These are phyloP conservation scores for Komagataea norvegica DNA, from an alignment of 1,139 yeast genomes.

Conservation along the genomic window DNA sequence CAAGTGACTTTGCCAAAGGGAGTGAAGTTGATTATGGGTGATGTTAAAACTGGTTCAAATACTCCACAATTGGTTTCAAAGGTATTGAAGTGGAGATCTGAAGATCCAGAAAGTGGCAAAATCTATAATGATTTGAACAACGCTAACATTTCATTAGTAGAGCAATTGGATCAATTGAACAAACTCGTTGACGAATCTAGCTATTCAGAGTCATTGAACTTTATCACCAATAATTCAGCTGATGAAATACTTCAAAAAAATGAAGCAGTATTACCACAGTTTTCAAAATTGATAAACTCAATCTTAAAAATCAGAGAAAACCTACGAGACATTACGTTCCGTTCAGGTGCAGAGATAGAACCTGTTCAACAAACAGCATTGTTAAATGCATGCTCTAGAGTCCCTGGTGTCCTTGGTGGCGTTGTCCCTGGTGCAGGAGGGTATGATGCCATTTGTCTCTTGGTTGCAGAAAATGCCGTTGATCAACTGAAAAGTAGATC, in stretches of 20 bases:
- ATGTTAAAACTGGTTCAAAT: slow-evolving; percentile 86
- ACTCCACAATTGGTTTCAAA: slow-evolving; percentile 84
- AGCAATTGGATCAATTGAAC: slow-evolving; percentile 41
- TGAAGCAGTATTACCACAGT: slow-evolving; percentile 16
- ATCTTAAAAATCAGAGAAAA: slow-evolving; percentile 47
- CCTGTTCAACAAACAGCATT: slow-evolving; percentile 71
- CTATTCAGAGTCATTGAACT: slow-evolving; percentile 28
- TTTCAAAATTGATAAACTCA: slow-evolving; percentile 32
- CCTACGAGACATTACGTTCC: slow-evolving; percentile 54
- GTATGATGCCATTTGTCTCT: slow-evolving; percentile 79
- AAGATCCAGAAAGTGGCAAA: slow-evolving; percentile 42
- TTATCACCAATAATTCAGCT: slow-evolving; percentile 19
- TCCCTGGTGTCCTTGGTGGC: slow-evolving; percentile 83
- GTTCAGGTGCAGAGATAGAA: slow-evolving; percentile 83
- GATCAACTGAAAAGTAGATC: slow-evolving; percentile 36
- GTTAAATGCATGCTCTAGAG: slow-evolving; percentile 51
- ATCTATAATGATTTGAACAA: slow-evolving; percentile 53
- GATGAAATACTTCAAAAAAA: slow-evolving; percentile 17
- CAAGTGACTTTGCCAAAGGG: slow-evolving; percentile 64
- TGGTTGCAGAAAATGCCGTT: slow-evolving; percentile 50
- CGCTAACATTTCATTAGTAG: slow-evolving; percentile 56
- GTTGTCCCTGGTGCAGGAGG: slow-evolving; percentile 99
- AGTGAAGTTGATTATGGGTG: slow-evolving; percentile 81
- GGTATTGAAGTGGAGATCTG: slow-evolving; percentile 65
- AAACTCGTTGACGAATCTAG: slow-evolving; percentile 29